These are phyloP conservation scores for Aureobasidium sp. DNA, from an alignment of 2,329 filamentous ascomycete genomes.

Conservation along the genomic window DNA sequence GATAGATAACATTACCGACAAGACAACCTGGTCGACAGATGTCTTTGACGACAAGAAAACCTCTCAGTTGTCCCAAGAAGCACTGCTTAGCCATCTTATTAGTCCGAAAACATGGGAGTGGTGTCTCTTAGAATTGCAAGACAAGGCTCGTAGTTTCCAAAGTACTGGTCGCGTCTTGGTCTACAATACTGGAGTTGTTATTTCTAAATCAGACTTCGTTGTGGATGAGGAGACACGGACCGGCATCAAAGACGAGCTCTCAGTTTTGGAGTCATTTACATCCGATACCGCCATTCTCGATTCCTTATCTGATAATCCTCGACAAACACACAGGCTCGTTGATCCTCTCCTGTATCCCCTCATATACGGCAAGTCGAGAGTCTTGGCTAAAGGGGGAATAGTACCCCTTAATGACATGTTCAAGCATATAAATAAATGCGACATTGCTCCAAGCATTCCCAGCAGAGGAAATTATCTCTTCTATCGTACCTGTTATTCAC, in stretches of 20 bases:
- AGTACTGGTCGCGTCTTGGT: slow-evolving; percentile 1
- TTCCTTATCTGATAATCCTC: not conserved
- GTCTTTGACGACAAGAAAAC: not conserved
- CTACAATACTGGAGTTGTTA: slow-evolving; percentile 2
- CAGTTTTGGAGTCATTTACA: not conserved
- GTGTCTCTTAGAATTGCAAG: slow-evolving; percentile 6
- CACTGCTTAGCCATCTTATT: not conserved
- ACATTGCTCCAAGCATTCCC: slow-evolving; percentile 1
- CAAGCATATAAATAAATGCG: slow-evolving; percentile 12
- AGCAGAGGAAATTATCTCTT: not conserved
- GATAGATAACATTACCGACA: not conserved
- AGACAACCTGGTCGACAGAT: slow-evolving; percentile 3
- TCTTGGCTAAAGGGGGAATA: slow-evolving; percentile 15
- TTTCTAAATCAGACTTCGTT: not conserved
- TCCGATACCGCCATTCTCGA: not conserved
- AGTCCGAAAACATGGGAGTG: not conserved
- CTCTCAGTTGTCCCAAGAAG: slow-evolving; percentile 1
- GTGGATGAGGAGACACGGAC: not conserved
- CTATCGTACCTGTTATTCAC: not conserved
- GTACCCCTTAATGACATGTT: slow-evolving; percentile 18
- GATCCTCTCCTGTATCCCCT: slow-evolving; percentile 20
- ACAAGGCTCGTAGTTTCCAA: slow-evolving; percentile 1
- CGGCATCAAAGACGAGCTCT: not conserved
- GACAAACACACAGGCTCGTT: slow-evolving; percentile 3
- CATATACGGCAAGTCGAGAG: slow-evolving; percentile 20